These are phyloP conservation scores for Daldinia caldariorum DNA, from an alignment of 495 filamentous ascomycete species.

Conservation along the genomic window DNA sequence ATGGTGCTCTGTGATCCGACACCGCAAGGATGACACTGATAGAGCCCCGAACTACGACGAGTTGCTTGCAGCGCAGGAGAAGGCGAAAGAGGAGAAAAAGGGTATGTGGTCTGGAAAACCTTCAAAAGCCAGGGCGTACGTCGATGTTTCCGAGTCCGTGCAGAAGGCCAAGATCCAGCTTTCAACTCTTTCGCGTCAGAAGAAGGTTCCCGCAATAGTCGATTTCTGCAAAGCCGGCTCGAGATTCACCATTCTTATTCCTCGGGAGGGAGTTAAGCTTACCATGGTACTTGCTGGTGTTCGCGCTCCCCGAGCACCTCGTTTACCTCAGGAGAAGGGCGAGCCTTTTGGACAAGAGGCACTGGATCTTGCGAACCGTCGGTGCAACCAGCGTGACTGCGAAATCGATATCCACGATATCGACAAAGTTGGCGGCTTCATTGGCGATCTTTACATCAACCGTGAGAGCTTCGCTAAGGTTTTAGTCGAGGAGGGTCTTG, in stretches of 20 bases:
- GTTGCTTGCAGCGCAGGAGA: conserved; percentile 86
- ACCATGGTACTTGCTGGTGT: conserved; percentile 96
- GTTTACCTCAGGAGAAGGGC: conserved; percentile 78
- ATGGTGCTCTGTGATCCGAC: conserved; percentile 90
- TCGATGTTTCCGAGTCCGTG: conserved; percentile 88
- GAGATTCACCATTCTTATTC: conserved; percentile 91
- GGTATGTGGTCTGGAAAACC: conserved; percentile 94
- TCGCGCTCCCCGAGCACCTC: conserved; percentile 84
- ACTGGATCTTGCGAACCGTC: conserved; percentile 84
- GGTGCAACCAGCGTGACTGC: conserved; percentile 92
- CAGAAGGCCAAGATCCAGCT: conserved; percentile 96
- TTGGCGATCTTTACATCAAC: conserved; percentile 92
- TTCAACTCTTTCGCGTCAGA: conserved; percentile 84
- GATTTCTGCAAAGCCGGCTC: conserved; percentile 98
- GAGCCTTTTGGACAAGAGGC: conserved; percentile 98
- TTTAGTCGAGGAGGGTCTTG: conserved; percentile 92
- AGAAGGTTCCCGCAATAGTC: conserved; percentile 91
- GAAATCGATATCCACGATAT: conserved; percentile 95
- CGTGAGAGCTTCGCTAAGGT: conserved; percentile 96
- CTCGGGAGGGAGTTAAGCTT: conserved; percentile 91
- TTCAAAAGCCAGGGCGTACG: conserved; percentile 78
- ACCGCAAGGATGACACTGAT: conserved; percentile 91
- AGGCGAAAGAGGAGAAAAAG: conserved; percentile 81
- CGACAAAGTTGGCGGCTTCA: conserved; percentile 97
- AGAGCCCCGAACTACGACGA: conserved; percentile 94